Evolutionary conservation across 1,139 yeast species (phyloP), one percentile per base, ranked within the genome.

Genomic region (Hansenula sp.): DNA sequence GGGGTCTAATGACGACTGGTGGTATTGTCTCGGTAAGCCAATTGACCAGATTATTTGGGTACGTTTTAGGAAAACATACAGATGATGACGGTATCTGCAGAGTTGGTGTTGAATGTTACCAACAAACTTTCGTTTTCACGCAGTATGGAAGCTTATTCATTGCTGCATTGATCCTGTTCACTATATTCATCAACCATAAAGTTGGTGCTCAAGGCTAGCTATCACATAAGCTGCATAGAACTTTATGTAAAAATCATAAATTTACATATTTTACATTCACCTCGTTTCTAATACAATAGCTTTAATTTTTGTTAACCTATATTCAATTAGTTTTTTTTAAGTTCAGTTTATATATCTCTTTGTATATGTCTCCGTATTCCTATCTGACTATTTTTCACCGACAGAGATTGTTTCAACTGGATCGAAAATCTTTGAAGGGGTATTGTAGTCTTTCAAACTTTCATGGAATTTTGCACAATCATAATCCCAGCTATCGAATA

Each of bases 401-500:
- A 17, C 17, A 18, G 21, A 13, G 6, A 15, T 18, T 13, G 41
- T 34, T 36, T 38, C 37, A 19, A 34, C 32, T 29, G 45, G 41
- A 9, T 38, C 41, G 19, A 43, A 40, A 7, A 43, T 17, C 27
- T 40, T 36, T 17, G 40, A 30, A 15, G 45, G 38, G n/a, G 24
- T 19, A 61, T 54, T 41, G 47, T 50, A 62, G 74, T 42, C 67
- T 74, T 51, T 55, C 71, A 43, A 30, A 64, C 44, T 56, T 70
- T 68, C 65, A 76, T 49, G 63, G 67, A 57, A 88, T 18, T 72
- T 59, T 51, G 69, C 69, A 67, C 99, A 93, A 59, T 83, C 85
- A 62, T 82, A 93, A 71, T 93, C 99, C 99, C 96, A 88, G 13
- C 77, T 70, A 17, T 71, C 61, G 24, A 86, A 54, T 56, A 81